These are phyloP conservation scores for Senecio squalidus DNA, from an alignment of 140 eudicot species.

Conservation along the genomic window DNA sequence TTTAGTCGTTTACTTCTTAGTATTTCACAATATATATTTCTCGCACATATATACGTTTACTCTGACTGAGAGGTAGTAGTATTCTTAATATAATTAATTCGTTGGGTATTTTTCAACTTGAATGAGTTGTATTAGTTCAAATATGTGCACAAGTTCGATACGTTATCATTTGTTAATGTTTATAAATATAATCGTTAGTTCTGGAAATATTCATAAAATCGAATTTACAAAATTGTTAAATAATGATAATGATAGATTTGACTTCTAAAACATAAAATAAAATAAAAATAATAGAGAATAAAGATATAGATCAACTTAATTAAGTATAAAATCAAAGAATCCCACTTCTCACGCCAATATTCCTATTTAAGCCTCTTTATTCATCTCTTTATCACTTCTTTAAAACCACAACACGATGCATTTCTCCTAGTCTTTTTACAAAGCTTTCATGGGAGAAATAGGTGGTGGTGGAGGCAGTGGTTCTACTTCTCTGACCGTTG, in stretches of 20 bases:
- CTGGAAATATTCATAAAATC: too few relatives aligned
- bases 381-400: conserved; percentile 4
- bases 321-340: conserved; percentile 19
- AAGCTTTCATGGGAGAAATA: conserved; percentile 25
- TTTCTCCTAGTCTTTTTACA: not conserved
- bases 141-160: too few relatives aligned
- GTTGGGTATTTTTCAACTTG: too few relatives aligned
- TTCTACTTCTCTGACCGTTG: conserved; percentile 16
- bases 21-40: too few relatives aligned
- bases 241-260: conserved; percentile 2
- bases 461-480: not conserved
- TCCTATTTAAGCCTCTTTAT: conserved; percentile 18
- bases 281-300: not conserved
- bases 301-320: conserved; percentile 1
- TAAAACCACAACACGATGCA: conserved; percentile 2
- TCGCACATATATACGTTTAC: too few relatives aligned
- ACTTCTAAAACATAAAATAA: conserved; percentile 11
- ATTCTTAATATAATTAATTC: too few relatives aligned
- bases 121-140: too few relatives aligned
- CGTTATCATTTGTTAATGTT: too few relatives aligned
- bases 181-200: too few relatives aligned
- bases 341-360: conserved; percentile 16
- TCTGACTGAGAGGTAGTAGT: too few relatives aligned
- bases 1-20: too few relatives aligned
- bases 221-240: not conserved